Percentiles rank a stretch among this genome's conserved stretches.
Evolutionary conservation across 2,329 filamentous ascomycete genomes (phyloP).

Genomic region (Pseudogymnoascus sp.): DNA sequence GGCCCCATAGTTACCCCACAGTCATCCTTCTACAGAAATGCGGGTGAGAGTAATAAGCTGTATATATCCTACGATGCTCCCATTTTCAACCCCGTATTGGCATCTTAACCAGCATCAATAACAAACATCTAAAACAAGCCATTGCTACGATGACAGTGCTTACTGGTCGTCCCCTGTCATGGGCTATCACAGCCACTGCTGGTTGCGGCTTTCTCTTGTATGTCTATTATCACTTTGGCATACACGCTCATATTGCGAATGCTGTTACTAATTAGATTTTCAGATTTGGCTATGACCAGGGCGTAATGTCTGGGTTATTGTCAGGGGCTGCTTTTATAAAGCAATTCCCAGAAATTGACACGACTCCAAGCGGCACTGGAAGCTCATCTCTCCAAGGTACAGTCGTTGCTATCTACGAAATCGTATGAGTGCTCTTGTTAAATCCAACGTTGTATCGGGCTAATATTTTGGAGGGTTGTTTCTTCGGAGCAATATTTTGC

Average conservation of each 20-base stretch:
- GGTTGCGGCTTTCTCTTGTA: constrained; percentile 32
- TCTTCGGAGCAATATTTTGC: constrained; percentile 38
- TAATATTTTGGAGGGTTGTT: constrained; percentile 15
- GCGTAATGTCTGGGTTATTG: constrained; percentile 64
- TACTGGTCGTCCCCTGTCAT: constrained; percentile 30
- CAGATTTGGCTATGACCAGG: constrained; percentile 54
- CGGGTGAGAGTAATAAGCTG: too few relatives aligned
- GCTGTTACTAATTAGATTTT: constrained; percentile 25
- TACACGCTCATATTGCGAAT: not conserved
- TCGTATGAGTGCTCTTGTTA: constrained; percentile 30
- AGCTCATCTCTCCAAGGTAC: constrained; percentile 38
- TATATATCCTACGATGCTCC: too few relatives aligned
- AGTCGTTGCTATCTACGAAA: constrained; percentile 40
- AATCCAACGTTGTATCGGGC: not conserved
- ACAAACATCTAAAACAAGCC: not conserved
- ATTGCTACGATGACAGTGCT: constrained; percentile 22
- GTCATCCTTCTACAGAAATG: not conserved
- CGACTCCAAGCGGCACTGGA: constrained; percentile 28
- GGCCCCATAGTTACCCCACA: not conserved
- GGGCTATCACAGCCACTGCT: constrained; percentile 32
- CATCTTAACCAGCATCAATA: not conserved
- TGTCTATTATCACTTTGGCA: constrained; percentile 11
- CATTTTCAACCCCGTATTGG: not conserved
- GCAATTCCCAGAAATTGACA: constrained; percentile 44
- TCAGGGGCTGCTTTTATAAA: constrained; percentile 53